Evolutionary conservation across 768 basidiomycete species (phyloP).

Genomic region (Tylopilus rubrobrunneus): DNA sequence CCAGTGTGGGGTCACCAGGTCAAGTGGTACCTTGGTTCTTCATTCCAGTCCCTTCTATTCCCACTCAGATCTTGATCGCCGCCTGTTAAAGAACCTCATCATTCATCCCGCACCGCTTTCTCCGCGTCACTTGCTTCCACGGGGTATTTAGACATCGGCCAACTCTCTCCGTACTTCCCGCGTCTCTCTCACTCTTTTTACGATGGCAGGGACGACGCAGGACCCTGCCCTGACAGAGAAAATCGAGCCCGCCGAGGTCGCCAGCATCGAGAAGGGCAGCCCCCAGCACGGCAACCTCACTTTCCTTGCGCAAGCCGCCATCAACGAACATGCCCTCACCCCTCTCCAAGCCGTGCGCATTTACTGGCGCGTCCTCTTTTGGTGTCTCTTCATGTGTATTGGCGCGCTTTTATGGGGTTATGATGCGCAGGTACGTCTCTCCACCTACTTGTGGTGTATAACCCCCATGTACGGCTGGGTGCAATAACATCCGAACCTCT

Average conservation of each 20-base stretch:
- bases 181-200: not conserved
- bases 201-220: constrained; percentile 2
- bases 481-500: not conserved
- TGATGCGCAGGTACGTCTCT: constrained; percentile 19
- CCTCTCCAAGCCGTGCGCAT: constrained; percentile 18
- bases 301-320: constrained; percentile 21
- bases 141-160: not conserved
- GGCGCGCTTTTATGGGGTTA: constrained; percentile 26
- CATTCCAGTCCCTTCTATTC: not conserved
- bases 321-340: constrained; percentile 18
- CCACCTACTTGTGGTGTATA: not conserved
- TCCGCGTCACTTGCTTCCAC: not conserved
- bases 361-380: constrained; percentile 23
- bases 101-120: not conserved
- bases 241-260: not conserved
- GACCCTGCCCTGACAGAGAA: constrained; percentile 12
- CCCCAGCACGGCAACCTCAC: constrained; percentile 10
- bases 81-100: not conserved
- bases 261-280: constrained; percentile 7
- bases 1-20: not conserved
- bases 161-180: not conserved
- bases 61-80: not conserved
- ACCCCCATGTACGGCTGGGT: not conserved
- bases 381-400: constrained; percentile 25
- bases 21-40: not conserved